phyloP scores from a whole-genome alignment of 768 basidiomycete genomes.

The Lentinula guzmanii region DNA sequence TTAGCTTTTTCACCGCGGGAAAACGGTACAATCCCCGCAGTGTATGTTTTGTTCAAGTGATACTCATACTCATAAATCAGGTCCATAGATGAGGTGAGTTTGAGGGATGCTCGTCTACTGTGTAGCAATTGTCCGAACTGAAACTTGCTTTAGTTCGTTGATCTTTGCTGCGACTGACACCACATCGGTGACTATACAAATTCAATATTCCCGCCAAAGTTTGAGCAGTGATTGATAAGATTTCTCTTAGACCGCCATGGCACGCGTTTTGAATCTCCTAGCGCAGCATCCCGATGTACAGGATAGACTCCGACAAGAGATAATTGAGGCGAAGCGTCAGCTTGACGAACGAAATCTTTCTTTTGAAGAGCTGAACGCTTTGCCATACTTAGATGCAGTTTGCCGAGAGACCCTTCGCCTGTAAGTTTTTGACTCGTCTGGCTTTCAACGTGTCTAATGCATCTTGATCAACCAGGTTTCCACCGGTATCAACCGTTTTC shows the following conservation, averaged over 20 bases:
- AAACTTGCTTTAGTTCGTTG: conserved; percentile 20
- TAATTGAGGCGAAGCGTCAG: conserved; percentile 19
- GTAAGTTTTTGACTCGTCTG: conserved; percentile 13
- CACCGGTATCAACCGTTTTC: conserved; percentile 17
- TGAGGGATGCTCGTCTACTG: not conserved
- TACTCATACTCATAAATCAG: not conserved
- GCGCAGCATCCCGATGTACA: conserved; percentile 30
- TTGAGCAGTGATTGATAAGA: too few species aligned
- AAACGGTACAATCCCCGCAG: too few species aligned
- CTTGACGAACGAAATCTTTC: conserved; percentile 18
- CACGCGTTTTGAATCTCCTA: conserved; percentile 26
- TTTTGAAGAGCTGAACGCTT: conserved; percentile 29
- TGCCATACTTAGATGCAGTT: conserved; percentile 34
- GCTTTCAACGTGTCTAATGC: not conserved
- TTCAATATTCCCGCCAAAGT: not conserved
- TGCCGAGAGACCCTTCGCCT: conserved; percentile 33
- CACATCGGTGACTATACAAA: conserved; percentile 19
- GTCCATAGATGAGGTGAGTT: conserved; percentile 3
- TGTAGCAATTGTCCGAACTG: not conserved
- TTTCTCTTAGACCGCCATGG: conserved; percentile 17
- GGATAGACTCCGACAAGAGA: conserved; percentile 27
- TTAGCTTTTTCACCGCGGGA: too few species aligned
- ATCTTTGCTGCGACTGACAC: conserved; percentile 39
- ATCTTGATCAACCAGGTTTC: conserved; percentile 11
- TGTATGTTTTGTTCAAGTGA: not conserved